Evolutionary conservation across 2,329 filamentous ascomycete genomes (phyloP), one percentile per base, ranked within the genome.

Genomic region (Apiospora pterosperma): DNA sequence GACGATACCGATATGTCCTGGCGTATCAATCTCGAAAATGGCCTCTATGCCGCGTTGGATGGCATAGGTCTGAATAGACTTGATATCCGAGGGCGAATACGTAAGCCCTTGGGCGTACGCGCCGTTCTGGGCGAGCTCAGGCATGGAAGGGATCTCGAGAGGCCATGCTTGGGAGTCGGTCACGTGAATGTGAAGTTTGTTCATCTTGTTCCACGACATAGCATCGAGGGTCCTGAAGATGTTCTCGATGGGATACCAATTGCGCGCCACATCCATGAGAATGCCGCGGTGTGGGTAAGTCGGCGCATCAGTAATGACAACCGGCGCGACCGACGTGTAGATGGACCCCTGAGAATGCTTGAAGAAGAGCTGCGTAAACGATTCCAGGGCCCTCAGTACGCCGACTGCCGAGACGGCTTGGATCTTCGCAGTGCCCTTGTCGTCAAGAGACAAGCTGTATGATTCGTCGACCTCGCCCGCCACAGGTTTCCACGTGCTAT

Each of bases 111-210:
- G 80, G 28, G 83, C 82, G 73, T 96, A 96, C 1, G 92, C 90
- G 39, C 92, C 93, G 75, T 92, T 89, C 62, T 82, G 77, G 3
- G 92, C 84, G 2, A 97, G 81, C 65, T 90, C 85, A 4, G 93
- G 91, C 67, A 97, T 78, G 2, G 90, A 78, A 1, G 92, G 91
- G 61, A 97, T 89, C 69, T 93, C 92, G 28, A 97, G 81, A 0
- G 93, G 93, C 90, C 92, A 96, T 4, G 92, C 92, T 76, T 96
- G 92, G 19, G 90, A 88, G 76, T 96, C 92, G 5, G 92, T 96
- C 64, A 90, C 84, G 79, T 96, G 92, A 63, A 95, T 81, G 77
- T 96, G 92, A 64, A 96, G 83, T 6, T 88, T 84, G 78, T 96
- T 96, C 82, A 96, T 85, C 80, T 96, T 96, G 80, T 89, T 92